phyloP scores from a whole-genome alignment of 768 basidiomycete genomes.

The Pleurotus sapidus region DNA sequence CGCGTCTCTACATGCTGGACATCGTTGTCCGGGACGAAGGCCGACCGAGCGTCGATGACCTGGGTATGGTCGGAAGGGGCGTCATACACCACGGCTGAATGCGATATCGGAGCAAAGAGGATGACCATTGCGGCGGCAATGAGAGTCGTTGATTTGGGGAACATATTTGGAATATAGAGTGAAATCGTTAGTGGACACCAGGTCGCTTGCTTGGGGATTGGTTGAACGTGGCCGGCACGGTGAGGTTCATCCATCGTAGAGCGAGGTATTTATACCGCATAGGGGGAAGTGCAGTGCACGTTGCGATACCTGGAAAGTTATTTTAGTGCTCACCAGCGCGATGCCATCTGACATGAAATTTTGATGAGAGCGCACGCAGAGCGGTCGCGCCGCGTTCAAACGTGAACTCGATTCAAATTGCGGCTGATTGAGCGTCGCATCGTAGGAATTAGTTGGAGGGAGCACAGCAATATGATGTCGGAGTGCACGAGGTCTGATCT shows the following conservation, averaged over 20 bases:
- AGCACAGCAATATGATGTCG: too few species aligned
- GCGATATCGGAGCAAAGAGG: not conserved
- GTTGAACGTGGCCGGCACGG: conserved; percentile 5
- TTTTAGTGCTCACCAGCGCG: too few species aligned
- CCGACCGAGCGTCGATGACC: not conserved
- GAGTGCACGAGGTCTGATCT: too few species aligned
- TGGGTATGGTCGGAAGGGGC: not conserved
- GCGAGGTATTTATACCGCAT: not conserved
- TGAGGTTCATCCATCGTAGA: not conserved
- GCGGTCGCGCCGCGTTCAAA: too few species aligned
- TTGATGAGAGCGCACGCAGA: too few species aligned
- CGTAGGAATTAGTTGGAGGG: too few species aligned
- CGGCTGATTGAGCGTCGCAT: too few species aligned
- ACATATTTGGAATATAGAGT: not conserved
- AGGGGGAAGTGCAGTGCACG: too few species aligned
- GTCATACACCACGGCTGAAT: not conserved
- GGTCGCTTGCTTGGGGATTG: not conserved
- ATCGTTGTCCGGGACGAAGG: too few species aligned
- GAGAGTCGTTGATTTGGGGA: not conserved
- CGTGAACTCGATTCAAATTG: too few species aligned
- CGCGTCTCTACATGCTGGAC: not conserved
- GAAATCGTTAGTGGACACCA: not conserved
- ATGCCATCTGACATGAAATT: too few species aligned
- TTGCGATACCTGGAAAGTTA: too few species aligned
- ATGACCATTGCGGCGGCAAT: not conserved